Evolutionary conservation across 495 filamentous ascomycete genomes (phyloP), one percentile per base, ranked within the genome.

Genomic region (Penicillium argentinense): DNA sequence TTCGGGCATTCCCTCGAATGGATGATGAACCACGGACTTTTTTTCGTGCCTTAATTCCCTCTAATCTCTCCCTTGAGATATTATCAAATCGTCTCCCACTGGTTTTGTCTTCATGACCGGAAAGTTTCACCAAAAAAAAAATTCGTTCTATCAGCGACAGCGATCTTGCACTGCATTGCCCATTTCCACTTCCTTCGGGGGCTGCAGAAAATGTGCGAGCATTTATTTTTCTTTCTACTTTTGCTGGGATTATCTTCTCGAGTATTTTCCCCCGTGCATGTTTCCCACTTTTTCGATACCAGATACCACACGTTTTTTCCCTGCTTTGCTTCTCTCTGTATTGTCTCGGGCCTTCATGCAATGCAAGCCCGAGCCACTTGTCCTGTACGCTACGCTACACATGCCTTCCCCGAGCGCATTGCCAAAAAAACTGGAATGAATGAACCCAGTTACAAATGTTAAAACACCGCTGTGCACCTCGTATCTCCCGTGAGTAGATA

Each of bases 271-370:
- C 39, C 53, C 36, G 28, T 51, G 43, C 39, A 42, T 37, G 27
- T 39, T 42, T 47, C 28, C 52, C 45, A 49, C 37, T 46, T 25
- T 51, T 56, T 57, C 63, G 66, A 65, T 69, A 69, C 63, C 63
- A 65, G 59, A 69, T 66, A 66, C 66, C 66, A 67, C 50, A 41
- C 57, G 41, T 34, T 53, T 37, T 47, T 53, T 27, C 40, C 38
- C 34, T 51, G 32, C 28, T 29, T 42, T 51, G 41, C 27, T 22
- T 42, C 13, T 23, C 7, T 36, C 24, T 27, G 30, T n/a, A 4
- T 14, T 41, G 18, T 19, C 25, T 44, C 21, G 24, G 24, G 32
- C 32, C 27, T 22, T 27, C 24, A 36, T 32, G 19, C 29, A 42
- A 24, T 42, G 18, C 47, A 41, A 16, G 21, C 38, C 42, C 39